phyloP scores from a whole-genome alignment of 2,329 filamentous ascomycete species.

The Ophiocordyceps camponoti-rufipedis region DNA sequence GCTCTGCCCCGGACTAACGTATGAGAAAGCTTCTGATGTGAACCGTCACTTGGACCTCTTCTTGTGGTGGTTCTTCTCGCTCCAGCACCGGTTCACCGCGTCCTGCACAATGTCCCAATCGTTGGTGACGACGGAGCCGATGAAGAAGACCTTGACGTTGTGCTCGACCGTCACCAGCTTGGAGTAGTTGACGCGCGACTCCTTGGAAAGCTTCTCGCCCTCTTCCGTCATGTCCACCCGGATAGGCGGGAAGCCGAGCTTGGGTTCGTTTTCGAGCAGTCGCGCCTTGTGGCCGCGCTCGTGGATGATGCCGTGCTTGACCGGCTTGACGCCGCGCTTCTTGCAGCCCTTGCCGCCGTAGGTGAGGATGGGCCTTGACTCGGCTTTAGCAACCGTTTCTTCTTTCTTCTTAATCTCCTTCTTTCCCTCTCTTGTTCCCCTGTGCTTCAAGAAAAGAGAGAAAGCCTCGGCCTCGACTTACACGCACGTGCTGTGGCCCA shows the following conservation, averaged over 20 bases:
- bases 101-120: slow-evolving; percentile 23
- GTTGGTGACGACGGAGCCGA: slow-evolving; percentile 24
- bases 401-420: background rate
- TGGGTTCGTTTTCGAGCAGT: slow-evolving; percentile 21
- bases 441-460: too few relatives aligned
- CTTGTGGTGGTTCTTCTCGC: slow-evolving; percentile 21
- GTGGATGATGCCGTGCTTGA: slow-evolving; percentile 35
- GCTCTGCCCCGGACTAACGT: too few relatives aligned
- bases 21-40: too few relatives aligned
- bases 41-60: slow-evolving; percentile 7
- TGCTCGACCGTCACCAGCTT: slow-evolving; percentile 38
- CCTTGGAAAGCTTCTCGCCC: slow-evolving; percentile 25
- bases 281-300: slow-evolving; percentile 14
- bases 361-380: slow-evolving; percentile 31
- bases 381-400: background rate
- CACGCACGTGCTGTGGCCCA: slow-evolving; percentile 37
- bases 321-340: slow-evolving; percentile 32
- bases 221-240: slow-evolving; percentile 21
- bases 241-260: slow-evolving; percentile 28
- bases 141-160: slow-evolving; percentile 37
- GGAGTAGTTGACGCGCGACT: slow-evolving; percentile 39
- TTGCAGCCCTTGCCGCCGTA: slow-evolving; percentile 33
- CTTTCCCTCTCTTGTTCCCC: too few relatives aligned
- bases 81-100: slow-evolving; percentile 32
- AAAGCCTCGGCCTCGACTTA: slow-evolving; percentile 11